Percentiles rank a stretch among this genome's conserved stretches.
These are phyloP conservation scores for Mycena rosella DNA, from an alignment of 768 basidiomycete species.

Conservation along the genomic window DNA sequence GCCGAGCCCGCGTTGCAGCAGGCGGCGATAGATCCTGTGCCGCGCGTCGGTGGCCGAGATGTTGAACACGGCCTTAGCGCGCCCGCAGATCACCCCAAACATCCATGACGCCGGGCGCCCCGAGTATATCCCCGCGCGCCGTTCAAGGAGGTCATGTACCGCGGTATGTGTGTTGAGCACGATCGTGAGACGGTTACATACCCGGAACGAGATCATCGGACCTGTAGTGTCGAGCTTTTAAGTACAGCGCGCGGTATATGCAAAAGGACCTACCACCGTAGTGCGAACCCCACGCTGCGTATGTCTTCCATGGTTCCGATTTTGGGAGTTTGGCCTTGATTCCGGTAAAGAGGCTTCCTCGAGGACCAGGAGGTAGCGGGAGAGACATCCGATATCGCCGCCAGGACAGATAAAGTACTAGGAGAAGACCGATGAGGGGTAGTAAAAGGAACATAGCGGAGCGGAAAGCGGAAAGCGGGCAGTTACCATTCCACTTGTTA, in stretches of 20 bases:
- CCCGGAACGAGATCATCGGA: conserved; percentile 61
- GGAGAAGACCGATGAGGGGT: no score
- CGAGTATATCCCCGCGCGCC: conserved; percentile 66
- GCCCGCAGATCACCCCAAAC: conserved; percentile 58
- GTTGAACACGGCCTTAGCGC: conserved; percentile 57
- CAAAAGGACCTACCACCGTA: conserved; percentile 37
- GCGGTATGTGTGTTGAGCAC: conserved; percentile 62
- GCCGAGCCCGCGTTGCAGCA: conserved; percentile 54
- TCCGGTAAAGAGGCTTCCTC: conserved; percentile 39
- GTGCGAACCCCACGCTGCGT: conserved; percentile 40
- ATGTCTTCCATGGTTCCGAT: conserved; percentile 46
- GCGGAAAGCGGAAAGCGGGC: no score
- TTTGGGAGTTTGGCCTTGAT: conserved; percentile 39
- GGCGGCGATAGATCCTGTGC: conserved; percentile 56
- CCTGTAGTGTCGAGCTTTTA: conserved; percentile 45
- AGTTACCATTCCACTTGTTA: no score
- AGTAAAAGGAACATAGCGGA: no score
- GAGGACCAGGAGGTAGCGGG: conserved; percentile 47
- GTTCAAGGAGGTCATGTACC: conserved; percentile 63
- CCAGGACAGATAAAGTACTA: no score
- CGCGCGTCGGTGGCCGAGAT: conserved; percentile 54
- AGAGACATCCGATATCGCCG: no score
- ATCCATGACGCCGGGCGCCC: conserved; percentile 64
- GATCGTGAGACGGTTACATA: conserved; percentile 59
- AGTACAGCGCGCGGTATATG: no score